Evolutionary conservation across 2,329 filamentous ascomycete genomes (phyloP).

Genomic region (Monascus ruber): DNA sequence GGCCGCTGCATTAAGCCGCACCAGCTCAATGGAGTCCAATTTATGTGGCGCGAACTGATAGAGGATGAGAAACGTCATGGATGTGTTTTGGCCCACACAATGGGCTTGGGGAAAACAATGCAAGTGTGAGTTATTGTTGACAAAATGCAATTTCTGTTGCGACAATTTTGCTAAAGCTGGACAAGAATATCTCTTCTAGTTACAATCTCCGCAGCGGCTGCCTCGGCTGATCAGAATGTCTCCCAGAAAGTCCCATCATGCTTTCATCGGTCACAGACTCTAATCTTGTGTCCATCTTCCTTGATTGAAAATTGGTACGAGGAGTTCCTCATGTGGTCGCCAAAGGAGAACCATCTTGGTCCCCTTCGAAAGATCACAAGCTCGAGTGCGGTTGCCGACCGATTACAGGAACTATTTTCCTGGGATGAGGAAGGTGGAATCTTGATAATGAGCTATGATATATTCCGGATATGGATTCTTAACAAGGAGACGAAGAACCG

Average conservation of each 20-base stretch:
- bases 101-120: conserved; percentile 90
- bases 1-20: conserved; percentile 60
- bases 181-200: conserved; percentile 62
- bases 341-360: conserved; percentile 43
- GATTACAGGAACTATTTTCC: conserved; percentile 36
- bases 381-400: conserved; percentile 20
- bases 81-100: conserved; percentile 75
- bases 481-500: conserved; percentile 20
- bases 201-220: conserved; percentile 56
- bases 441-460: conserved; percentile 62
- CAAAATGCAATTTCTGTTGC: not conserved
- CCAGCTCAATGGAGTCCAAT: conserved; percentile 70
- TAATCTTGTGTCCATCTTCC: conserved; percentile 65
- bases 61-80: conserved; percentile 53
- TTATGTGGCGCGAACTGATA: conserved; percentile 79
- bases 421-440: conserved; percentile 62
- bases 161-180: conserved; percentile 1
- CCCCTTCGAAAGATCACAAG: conserved; percentile 45
- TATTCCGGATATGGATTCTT: conserved; percentile 45
- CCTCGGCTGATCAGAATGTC: conserved; percentile 47
- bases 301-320: conserved; percentile 75
- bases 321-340: conserved; percentile 62
- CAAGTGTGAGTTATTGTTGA: conserved; percentile 47
- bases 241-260: conserved; percentile 55
- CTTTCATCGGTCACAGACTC: conserved; percentile 50